A percentile compares a stretch with the other conserved stretches of the same genome.
Evolutionary conservation across 2,329 filamentous ascomycete species (phyloP).

Genomic region (Penicillium freii): DNA sequence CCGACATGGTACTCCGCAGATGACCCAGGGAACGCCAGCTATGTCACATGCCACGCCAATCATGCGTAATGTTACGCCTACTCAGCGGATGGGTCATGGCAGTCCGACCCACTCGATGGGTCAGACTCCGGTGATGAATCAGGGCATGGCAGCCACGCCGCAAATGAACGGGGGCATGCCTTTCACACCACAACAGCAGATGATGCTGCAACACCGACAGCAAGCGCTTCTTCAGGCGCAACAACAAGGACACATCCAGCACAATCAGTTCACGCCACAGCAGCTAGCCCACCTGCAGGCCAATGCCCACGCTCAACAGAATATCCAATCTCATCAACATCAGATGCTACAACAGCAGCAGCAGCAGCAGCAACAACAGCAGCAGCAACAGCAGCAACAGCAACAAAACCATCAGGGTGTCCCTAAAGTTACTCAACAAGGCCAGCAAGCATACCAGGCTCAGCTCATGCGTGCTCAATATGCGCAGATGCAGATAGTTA

Average conservation of each 20-base stretch:
- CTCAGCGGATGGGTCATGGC: slow-evolving; percentile 47
- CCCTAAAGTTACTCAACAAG: slow-evolving; percentile 23
- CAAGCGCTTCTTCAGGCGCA: slow-evolving; percentile 41
- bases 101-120: slow-evolving; percentile 46
- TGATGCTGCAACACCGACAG: slow-evolving; percentile 38
- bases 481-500: slow-evolving; percentile 39
- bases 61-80: slow-evolving; percentile 49
- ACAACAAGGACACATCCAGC: slow-evolving; percentile 37
- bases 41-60: slow-evolving; percentile 49
- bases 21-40: slow-evolving; percentile 47
- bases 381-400: slow-evolving; percentile 26
- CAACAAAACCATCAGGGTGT: slow-evolving; percentile 19
- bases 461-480: slow-evolving; percentile 41
- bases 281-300: slow-evolving; percentile 44
- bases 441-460: slow-evolving; percentile 38
- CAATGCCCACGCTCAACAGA: slow-evolving; percentile 48
- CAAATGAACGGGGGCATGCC: slow-evolving; percentile 38
- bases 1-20: slow-evolving; percentile 49
- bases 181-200: slow-evolving; percentile 40
- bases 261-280: slow-evolving; percentile 41
- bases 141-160: slow-evolving; percentile 41
- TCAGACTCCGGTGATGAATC: slow-evolving; percentile 47
- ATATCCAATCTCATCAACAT: slow-evolving; percentile 43
- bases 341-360: slow-evolving; percentile 39
- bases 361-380: slow-evolving; percentile 29